Percentiles rank a stretch among this genome's conserved stretches.
Conservation (phyloP, 2,329 filamentous ascomycete species). For the Monilinia aucupariae region DNA sequence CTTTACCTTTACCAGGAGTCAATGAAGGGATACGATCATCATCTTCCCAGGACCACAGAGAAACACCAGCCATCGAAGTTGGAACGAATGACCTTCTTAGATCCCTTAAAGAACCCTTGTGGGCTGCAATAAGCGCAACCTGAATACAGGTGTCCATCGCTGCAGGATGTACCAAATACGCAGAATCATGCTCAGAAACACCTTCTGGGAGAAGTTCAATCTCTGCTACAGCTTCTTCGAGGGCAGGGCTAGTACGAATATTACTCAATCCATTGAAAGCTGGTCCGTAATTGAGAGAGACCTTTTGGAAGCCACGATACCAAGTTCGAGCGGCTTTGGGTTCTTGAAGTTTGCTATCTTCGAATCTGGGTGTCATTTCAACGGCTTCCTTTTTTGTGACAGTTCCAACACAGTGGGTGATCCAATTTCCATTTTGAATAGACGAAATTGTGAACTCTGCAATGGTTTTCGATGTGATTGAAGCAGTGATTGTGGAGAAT, state of each 20-base stretch:
- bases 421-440: conserved; percentile 11
- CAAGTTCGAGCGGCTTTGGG: conserved; percentile 32
- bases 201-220: conserved; percentile 21
- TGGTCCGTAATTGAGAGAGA: conserved; percentile 39
- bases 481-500: conserved; percentile 9
- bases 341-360: conserved; percentile 24
- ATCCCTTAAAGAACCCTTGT: not conserved
- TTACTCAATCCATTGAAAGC: conserved; percentile 37
- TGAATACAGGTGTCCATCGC: conserved; percentile 53
- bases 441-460: conserved; percentile 13
- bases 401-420: conserved; percentile 11
- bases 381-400: not conserved
- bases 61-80: not conserved
- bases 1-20: not conserved
- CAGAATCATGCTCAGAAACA: conserved; percentile 34
- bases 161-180: conserved; percentile 46
- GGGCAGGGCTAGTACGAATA: conserved; percentile 31
- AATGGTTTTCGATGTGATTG: conserved; percentile 5
- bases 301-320: conserved; percentile 35
- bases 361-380: not conserved
- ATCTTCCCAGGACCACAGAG: not conserved
- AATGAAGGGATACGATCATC: not conserved
- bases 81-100: conserved; percentile 7
- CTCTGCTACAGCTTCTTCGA: conserved; percentile 31
- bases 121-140: conserved; percentile 25